These are phyloP conservation scores for Kalaharituber pfeilii DNA, from an alignment of 2,329 filamentous ascomycete species.

Conservation along the genomic window DNA sequence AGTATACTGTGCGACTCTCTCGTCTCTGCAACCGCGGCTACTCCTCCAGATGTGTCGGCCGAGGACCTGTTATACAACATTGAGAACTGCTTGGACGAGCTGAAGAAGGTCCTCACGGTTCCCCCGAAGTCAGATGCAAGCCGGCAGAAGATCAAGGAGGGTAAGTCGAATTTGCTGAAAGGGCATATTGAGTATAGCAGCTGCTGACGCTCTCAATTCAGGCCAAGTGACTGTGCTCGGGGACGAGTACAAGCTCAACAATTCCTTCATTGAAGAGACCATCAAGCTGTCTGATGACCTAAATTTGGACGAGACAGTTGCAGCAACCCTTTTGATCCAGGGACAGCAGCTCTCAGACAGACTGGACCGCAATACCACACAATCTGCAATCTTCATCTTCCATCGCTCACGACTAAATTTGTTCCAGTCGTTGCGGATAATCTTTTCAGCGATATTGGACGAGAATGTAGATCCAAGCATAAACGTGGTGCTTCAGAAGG, in stretches of 20 bases:
- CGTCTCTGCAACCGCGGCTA: neutral
- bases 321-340: slow-evolving; percentile 57
- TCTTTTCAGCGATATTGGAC: slow-evolving; percentile 50
- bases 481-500: slow-evolving; percentile 37
- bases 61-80: slow-evolving; percentile 39
- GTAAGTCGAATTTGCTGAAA: slow-evolving; percentile 30
- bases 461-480: slow-evolving; percentile 36
- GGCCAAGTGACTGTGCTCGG: slow-evolving; percentile 59
- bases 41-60: neutral
- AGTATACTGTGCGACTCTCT: neutral
- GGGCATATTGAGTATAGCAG: neutral
- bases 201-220: slow-evolving; percentile 26
- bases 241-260: slow-evolving; percentile 62
- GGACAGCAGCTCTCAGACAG: slow-evolving; percentile 50
- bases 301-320: slow-evolving; percentile 75
- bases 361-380: slow-evolving; percentile 54
- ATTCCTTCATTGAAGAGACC: slow-evolving; percentile 68
- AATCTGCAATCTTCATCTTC: slow-evolving; percentile 70
- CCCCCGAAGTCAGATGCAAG: slow-evolving; percentile 56
- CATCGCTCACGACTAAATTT: slow-evolving; percentile 71
- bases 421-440: slow-evolving; percentile 65
- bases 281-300: slow-evolving; percentile 73
- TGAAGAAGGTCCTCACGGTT: slow-evolving; percentile 57
- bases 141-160: slow-evolving; percentile 50
- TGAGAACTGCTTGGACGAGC: slow-evolving; percentile 46